phyloP scores from a whole-genome alignment of 78 protist species.

The Andalucia godoyi region DNA sequence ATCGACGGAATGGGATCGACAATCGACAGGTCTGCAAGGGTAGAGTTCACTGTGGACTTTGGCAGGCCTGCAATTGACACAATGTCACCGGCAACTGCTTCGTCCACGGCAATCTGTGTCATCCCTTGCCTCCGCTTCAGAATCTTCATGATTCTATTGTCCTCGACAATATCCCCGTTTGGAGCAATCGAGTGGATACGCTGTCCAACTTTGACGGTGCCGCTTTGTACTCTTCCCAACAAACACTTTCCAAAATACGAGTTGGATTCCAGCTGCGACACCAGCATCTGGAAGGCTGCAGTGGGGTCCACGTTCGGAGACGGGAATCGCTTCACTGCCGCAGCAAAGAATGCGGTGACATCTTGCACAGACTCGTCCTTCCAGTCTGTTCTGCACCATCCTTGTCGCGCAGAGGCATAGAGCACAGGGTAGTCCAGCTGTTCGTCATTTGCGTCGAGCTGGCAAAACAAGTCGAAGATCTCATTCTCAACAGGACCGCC shows the following conservation, averaged over 20 bases:
- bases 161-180: slow-evolving; percentile 1
- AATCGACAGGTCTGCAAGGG: slow-evolving; percentile 20
- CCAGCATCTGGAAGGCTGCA: slow-evolving; percentile 49
- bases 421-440: slow-evolving; percentile 72
- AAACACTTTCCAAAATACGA: slow-evolving; percentile 13
- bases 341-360: slow-evolving; percentile 59
- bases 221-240: slow-evolving; percentile 55
- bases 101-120: slow-evolving; percentile 14
- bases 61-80: slow-evolving; percentile 56
- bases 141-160: slow-evolving; percentile 35
- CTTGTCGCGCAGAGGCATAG: slow-evolving; percentile 69
- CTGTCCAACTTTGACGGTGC: slow-evolving; percentile 31
- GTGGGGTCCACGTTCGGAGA: slow-evolving; percentile 3
- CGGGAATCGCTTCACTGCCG: slow-evolving; percentile 39
- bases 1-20: background rate
- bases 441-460: slow-evolving; percentile 61
- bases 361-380: slow-evolving; percentile 18
- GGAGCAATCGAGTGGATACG: slow-evolving; percentile 5
- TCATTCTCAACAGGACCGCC: slow-evolving; percentile 43
- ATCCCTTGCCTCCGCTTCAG: slow-evolving; percentile 43
- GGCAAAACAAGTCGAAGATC: slow-evolving; percentile 59
- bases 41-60: slow-evolving; percentile 48
- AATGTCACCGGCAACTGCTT: slow-evolving; percentile 78
- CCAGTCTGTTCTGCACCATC: slow-evolving; percentile 32
- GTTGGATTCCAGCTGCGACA: slow-evolving; percentile 53